Percentiles rank a stretch among this genome's conserved stretches.
Evolutionary conservation across 495 filamentous ascomycete species (phyloP).

Genomic region (Penicillium tannophilum): DNA sequence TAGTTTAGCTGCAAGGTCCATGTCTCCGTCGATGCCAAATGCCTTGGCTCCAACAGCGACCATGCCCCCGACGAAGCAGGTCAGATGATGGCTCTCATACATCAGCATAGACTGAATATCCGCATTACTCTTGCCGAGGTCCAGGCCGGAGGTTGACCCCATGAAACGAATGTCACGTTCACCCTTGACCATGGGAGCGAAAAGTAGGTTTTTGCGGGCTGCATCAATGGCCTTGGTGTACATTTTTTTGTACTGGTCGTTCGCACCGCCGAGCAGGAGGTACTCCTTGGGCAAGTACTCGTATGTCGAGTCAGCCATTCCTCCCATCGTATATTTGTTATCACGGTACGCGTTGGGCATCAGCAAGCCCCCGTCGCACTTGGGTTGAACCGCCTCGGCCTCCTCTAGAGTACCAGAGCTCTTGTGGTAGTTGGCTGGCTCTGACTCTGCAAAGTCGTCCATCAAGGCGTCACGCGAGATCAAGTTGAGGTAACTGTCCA

Average conservation of each 20-base stretch:
- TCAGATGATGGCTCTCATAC: conserved; percentile 74
- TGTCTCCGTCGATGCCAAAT: conserved; percentile 76
- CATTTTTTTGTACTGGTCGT: conserved; percentile 79
- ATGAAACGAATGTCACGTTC: conserved; percentile 75
- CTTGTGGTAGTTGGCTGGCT: conserved; percentile 29
- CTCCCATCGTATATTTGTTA: conserved; percentile 71
- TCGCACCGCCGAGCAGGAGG: conserved; percentile 77
- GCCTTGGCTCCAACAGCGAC: conserved; percentile 84
- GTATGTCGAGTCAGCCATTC: conserved; percentile 86
- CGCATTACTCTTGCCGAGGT: conserved; percentile 22
- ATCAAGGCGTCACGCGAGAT: conserved; percentile 17
- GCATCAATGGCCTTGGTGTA: conserved; percentile 72
- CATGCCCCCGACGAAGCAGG: conserved; percentile 94
- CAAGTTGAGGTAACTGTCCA: conserved; percentile 30
- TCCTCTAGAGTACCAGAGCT: not conserved
- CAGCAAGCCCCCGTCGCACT: conserved; percentile 36
- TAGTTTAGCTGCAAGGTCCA: conserved; percentile 79
- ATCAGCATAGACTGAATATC: conserved; percentile 30
- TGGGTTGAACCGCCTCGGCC: conserved; percentile 5
- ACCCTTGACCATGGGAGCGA: conserved; percentile 78
- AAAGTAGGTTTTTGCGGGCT: conserved; percentile 76
- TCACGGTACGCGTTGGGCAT: conserved; percentile 23
- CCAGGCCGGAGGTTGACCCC: conserved; percentile 54
- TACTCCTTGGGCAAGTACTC: conserved; percentile 89
- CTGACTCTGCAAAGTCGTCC: conserved; percentile 26